These are phyloP conservation scores for Sarocladium kiliense DNA, from an alignment of 2,329 filamentous ascomycete species.

Conservation along the genomic window DNA sequence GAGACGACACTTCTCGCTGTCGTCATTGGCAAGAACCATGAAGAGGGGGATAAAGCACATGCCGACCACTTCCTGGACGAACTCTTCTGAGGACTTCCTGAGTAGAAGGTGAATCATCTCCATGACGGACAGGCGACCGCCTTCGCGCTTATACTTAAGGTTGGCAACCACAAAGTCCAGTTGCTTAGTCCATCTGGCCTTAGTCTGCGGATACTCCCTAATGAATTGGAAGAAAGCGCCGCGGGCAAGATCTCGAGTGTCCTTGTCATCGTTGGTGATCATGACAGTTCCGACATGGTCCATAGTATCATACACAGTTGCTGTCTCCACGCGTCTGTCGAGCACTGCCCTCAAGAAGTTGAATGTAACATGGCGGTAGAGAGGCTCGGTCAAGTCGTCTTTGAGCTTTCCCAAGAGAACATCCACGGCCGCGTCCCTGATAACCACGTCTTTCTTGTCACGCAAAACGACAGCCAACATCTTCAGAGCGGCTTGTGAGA, in stretches of 20 bases:
- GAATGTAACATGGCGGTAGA: conserved; percentile 89
- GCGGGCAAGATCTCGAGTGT: conserved; percentile 80
- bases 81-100: conserved; percentile 74
- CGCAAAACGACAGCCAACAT: conserved; percentile 79
- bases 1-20: conserved; percentile 77
- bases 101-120: conserved; percentile 85
- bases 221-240: conserved; percentile 93
- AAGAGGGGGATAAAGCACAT: conserved; percentile 84
- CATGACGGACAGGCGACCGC: conserved; percentile 87
- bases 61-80: conserved; percentile 74
- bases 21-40: conserved; percentile 82
- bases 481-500: conserved; percentile 84
- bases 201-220: conserved; percentile 88
- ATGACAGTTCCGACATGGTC: conserved; percentile 88
- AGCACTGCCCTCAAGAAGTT: conserved; percentile 88
- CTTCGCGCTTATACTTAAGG: conserved; percentile 81
- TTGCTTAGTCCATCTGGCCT: conserved; percentile 83
- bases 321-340: conserved; percentile 77
- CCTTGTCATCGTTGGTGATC: conserved; percentile 90
- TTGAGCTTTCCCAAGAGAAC: conserved; percentile 77
- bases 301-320: conserved; percentile 83
- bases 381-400: conserved; percentile 85
- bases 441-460: conserved; percentile 67
- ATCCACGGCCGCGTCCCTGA: conserved; percentile 79
- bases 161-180: conserved; percentile 86